Conservation (phyloP, 1,284 basidiomycete species). For the Marasmius oreades region DNA sequence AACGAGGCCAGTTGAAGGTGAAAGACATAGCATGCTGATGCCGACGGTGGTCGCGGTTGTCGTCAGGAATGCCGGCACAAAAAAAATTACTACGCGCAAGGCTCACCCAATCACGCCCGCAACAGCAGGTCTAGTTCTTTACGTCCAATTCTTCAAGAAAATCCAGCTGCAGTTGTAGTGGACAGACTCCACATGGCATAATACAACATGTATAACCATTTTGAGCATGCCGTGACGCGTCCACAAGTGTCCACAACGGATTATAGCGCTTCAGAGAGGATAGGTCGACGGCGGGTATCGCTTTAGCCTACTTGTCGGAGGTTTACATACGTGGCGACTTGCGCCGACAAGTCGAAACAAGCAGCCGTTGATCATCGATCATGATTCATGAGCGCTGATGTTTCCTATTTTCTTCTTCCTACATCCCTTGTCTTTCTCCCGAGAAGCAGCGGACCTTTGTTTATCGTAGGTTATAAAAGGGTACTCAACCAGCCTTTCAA, state of each 20-base stretch:
- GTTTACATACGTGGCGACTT: too few species aligned
- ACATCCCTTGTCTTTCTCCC: background rate
- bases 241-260: background rate
- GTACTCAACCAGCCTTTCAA: background rate
- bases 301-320: too few species aligned
- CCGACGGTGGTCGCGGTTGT: background rate
- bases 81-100: too few species aligned
- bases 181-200: too few species aligned
- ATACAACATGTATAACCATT: too few species aligned
- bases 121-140: too few species aligned
- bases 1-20: slow-evolving; percentile 96
- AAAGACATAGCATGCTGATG: slow-evolving; percentile 75
- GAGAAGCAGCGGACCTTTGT: background rate
- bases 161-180: too few species aligned
- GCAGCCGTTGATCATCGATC: background rate
- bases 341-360: background rate
- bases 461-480: too few species aligned
- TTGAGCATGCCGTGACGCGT: background rate
- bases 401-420: background rate
- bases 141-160: too few species aligned
- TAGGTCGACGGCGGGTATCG: too few species aligned
- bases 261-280: too few species aligned
- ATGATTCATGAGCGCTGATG: background rate
- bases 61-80: background rate
- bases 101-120: too few species aligned